Conservation (phyloP, 257 asterid species). For the Capsicum chinense region DNA sequence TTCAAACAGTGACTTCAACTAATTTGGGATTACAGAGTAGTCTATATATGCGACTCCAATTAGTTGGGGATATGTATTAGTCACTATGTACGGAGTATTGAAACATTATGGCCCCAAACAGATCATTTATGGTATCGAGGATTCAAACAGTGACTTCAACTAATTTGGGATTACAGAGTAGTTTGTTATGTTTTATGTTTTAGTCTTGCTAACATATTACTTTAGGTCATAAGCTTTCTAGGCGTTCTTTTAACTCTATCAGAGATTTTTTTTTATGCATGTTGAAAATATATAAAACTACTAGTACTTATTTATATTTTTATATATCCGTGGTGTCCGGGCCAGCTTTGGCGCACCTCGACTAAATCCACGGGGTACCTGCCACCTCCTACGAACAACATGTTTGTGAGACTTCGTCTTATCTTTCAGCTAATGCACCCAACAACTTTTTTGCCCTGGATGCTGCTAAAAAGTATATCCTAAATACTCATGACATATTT, state of each 20-base stretch:
- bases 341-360: no score
- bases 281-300: neutral
- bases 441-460: neutral
- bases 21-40: neutral
- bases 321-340: no score
- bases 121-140: neutral
- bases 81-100: no score
- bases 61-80: no score
- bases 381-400: no score
- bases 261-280: neutral
- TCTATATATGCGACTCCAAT: neutral
- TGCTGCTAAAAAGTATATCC: neutral
- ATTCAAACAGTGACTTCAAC: neutral
- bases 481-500: neutral
- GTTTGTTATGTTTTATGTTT: neutral
- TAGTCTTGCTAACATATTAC: neutral
- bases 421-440: constrained; percentile 8
- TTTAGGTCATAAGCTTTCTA: neutral
- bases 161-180: neutral
- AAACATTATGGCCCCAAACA: neutral
- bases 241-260: neutral
- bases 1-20: neutral
- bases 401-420: neutral
- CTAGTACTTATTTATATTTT: neutral
- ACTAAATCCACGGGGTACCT: no score